A percentile compares a stretch with the other conserved stretches of the same genome.
Evolutionary conservation across 176 grass and related monocot species (phyloP).

Genomic region (Echinochloa phyllopogon): DNA sequence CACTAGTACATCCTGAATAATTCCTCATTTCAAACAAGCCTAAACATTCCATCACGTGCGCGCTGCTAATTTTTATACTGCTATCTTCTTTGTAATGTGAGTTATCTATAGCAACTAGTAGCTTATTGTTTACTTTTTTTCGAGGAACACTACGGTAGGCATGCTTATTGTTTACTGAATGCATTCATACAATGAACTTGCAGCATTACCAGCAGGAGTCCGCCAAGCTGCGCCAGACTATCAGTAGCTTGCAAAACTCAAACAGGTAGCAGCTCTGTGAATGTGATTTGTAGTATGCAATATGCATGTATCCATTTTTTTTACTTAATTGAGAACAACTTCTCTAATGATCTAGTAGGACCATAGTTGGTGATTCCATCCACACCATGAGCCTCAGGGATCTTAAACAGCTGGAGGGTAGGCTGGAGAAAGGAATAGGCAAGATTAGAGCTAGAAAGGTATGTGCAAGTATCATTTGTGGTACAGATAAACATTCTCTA

Average conservation of each 20-base stretch:
- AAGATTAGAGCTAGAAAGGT: slow-evolving; percentile 97
- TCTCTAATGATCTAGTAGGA: slow-evolving; percentile 52
- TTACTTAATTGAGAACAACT: slow-evolving; percentile 5
- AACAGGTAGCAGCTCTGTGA: slow-evolving; percentile 61
- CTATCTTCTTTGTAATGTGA: background rate
- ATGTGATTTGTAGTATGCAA: background rate
- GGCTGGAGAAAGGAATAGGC: slow-evolving; percentile 69
- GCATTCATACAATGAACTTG: slow-evolving; percentile 13
- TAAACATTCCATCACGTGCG: background rate
- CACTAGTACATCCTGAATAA: background rate
- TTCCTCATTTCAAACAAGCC: background rate
- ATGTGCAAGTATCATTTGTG: background rate
- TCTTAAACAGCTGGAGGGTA: slow-evolving; percentile 70
- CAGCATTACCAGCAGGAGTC: slow-evolving; percentile 93
- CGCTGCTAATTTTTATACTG: background rate
- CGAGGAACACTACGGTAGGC: no score
- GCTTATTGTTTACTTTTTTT: slow-evolving; percentile 2
- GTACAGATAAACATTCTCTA: background rate
- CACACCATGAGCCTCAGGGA: slow-evolving; percentile 62
- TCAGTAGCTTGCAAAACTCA: slow-evolving; percentile 68
- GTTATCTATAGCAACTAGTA: background rate
- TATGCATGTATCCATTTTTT: background rate
- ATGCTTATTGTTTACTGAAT: slow-evolving; percentile 14
- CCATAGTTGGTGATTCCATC: slow-evolving; percentile 62
- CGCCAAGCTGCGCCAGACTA: slow-evolving; percentile 69